These are phyloP conservation scores for Paecilomyces variotii DNA, from an alignment of 2,329 filamentous ascomycete genomes.

Conservation along the genomic window DNA sequence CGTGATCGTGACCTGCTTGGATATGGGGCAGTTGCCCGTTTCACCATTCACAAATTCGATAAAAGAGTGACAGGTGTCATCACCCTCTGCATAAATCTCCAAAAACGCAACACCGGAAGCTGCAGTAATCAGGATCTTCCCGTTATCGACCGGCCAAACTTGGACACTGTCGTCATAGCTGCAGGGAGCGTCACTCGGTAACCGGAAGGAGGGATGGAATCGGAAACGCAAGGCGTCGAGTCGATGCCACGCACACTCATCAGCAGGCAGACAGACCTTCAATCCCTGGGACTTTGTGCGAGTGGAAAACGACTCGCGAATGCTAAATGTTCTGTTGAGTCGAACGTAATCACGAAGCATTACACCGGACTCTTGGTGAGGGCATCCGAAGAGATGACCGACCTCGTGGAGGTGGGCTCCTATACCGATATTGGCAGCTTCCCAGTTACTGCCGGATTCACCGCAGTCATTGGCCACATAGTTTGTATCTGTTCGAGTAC, in stretches of 20 bases:
- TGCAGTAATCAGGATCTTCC: slow-evolving; percentile 68
- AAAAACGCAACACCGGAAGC: slow-evolving; percentile 76
- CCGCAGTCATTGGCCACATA: slow-evolving; percentile 78
- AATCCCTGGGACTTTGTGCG: slow-evolving; percentile 74
- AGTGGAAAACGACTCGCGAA: slow-evolving; percentile 76
- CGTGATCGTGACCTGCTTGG: slow-evolving; percentile 64
- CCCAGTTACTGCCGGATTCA: slow-evolving; percentile 86
- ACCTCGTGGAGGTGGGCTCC: slow-evolving; percentile 88
- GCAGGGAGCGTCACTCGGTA: slow-evolving; percentile 63
- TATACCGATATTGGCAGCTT: slow-evolving; percentile 89
- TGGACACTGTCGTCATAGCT: slow-evolving; percentile 69
- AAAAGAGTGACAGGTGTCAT: slow-evolving; percentile 71
- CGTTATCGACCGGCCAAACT: slow-evolving; percentile 74
- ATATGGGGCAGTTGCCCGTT: slow-evolving; percentile 49
- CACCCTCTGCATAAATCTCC: slow-evolving; percentile 73
- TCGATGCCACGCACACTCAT: slow-evolving; percentile 88
- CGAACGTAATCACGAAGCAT: slow-evolving; percentile 85
- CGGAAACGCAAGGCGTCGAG: slow-evolving; percentile 83
- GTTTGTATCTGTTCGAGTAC: slow-evolving; percentile 75
- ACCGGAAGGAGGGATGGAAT: slow-evolving; percentile 79
- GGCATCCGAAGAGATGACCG: slow-evolving; percentile 82
- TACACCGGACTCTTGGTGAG: slow-evolving; percentile 81
- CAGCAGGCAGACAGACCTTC: slow-evolving; percentile 61
- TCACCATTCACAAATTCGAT: slow-evolving; percentile 66
- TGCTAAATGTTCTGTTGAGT: slow-evolving; percentile 74